These are phyloP conservation scores for Pueraria montana DNA, from an alignment of 306 rosid genomes.

Conservation along the genomic window DNA sequence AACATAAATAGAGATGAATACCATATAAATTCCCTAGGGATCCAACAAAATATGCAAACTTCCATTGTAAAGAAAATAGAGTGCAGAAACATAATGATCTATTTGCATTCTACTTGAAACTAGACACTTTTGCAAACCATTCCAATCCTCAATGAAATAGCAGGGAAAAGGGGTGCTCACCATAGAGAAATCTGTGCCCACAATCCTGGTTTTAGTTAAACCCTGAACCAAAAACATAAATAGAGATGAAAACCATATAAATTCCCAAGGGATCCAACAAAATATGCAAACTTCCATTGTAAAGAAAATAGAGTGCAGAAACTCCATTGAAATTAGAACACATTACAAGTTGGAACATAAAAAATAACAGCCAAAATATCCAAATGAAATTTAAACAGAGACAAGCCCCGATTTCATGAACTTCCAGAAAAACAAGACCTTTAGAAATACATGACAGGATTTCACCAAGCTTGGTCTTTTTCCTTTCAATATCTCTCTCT, in stretches of 20 bases:
- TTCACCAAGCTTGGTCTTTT: constrained; percentile 9
- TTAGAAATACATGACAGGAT: constrained; percentile 2
- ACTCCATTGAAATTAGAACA: constrained; percentile 11
- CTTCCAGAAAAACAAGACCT: constrained; percentile 31
- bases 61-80: constrained; percentile 8
- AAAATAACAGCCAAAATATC: constrained; percentile 21
- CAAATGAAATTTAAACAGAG: constrained; percentile 42
- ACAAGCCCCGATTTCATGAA: constrained; percentile 48
- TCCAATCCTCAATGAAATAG: constrained; percentile 27
- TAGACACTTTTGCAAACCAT: not conserved
- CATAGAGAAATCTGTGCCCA: constrained; percentile 65
- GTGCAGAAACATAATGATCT: not conserved
- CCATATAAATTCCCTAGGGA: constrained; percentile 47
- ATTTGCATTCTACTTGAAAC: too few species aligned
- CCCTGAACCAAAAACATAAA: constrained; percentile 66
- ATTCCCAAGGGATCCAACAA: constrained; percentile 56
- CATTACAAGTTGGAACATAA: constrained; percentile 28
- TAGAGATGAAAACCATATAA: constrained; percentile 48
- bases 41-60: constrained; percentile 49
- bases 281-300: constrained; percentile 33
- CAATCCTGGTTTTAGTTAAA: constrained; percentile 51
- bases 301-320: constrained; percentile 18
- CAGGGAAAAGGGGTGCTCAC: constrained; percentile 56
- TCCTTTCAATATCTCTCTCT: constrained; percentile 16
- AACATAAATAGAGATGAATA: constrained; percentile 51